Evolutionary conservation across 208 protist genomes (phyloP), one percentile per base, ranked within the genome.

Genomic region (Crithidia sp.): DNA sequence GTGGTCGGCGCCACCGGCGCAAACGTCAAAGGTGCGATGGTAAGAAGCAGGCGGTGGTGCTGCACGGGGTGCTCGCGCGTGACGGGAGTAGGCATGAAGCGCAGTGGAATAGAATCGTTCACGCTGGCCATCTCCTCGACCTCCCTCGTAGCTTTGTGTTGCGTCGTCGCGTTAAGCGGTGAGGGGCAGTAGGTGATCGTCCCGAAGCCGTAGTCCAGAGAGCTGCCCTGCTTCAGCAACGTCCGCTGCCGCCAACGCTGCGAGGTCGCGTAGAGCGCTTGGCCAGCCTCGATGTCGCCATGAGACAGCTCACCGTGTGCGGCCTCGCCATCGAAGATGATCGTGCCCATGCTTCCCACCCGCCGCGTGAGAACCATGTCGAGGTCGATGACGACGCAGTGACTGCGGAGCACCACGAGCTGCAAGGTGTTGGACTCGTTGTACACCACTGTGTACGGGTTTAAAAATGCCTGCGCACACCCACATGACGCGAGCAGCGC

Each of bases 351-450:
- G 63, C 47, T 58, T 7, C 63, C 63, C 13, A 57, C 10, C 19
- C 14, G 36, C 49, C 57, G 16, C 45, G 14, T 14, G 12, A 67
- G 44, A 5, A 67, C 6, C 16, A 37, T 5, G 37, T 56, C 45
- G 36, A 67, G 63, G 63, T 67, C 45, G 7, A 67, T 36, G 28
- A 67, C 50, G 14, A 67, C 49, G 47, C 63, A 67, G 63, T 67
- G 63, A 36, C 47, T 57, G 49, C 36, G 47, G 8, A 67, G 63
- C 50, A 67, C 63, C 19, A 45, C 49, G 5, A 58, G 57, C 7
- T 14, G 47, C 50, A 67, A 37, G 36, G 49, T 52, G 45, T 67
- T 54, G 28, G 50, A 56, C 17, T 5, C 40, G 19, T 62, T 17
- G 57, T 62, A 62, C 3, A 39, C 17, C 5, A 62, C 19, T 0